Evolutionary conservation across 2,329 filamentous ascomycete species (phyloP), one percentile per base, ranked within the genome.

Genomic region (Calonectria ilicicola): DNA sequence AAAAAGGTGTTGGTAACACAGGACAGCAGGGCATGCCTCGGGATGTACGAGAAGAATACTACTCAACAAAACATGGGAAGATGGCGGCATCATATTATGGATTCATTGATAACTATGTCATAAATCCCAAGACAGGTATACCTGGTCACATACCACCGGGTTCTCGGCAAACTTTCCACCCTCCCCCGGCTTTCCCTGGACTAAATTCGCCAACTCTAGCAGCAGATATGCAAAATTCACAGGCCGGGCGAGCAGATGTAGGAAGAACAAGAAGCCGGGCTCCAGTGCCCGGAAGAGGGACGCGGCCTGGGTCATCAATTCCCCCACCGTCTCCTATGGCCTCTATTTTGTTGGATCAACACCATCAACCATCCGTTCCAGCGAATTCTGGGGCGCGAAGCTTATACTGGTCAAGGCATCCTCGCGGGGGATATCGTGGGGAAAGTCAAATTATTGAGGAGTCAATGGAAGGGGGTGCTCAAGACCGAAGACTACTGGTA

Each of bases 81-180:
- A 98, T 99, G 95, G 93, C 97, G n/a, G 94, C 95, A 19, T 98
- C 96, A 0, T 97, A 98, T 82, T 96, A 97, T 80, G 95, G 96
- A 2, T 99, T 99, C 82, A 87, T 98, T 72, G 95, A 98, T 81
- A 96, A 98, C 77, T 99, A 99, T 79, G 91, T 93, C 17, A 91
- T 92, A 62, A 94, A 95, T 78, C 91, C 92, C 4, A 93, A 92
- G 82, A 91, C 90, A 8, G 92, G 91, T 2, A 89, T 92, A 23
- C 90, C 90, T 8, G 90, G 91, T 23, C 88, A 91, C 67, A 84
- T 92, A 42, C 89, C 90, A 17, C 89, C 89, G 3, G 88, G 88
- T 2, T 83, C 84, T 65, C 89, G 82, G 9, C 77, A 80, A 26
- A 88, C 89, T 49, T 96, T 96, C 81, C 91, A 96, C 72, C 93